These are phyloP conservation scores for Sambucus nigra DNA, from an alignment of 129 eudicot species.

Conservation along the genomic window DNA sequence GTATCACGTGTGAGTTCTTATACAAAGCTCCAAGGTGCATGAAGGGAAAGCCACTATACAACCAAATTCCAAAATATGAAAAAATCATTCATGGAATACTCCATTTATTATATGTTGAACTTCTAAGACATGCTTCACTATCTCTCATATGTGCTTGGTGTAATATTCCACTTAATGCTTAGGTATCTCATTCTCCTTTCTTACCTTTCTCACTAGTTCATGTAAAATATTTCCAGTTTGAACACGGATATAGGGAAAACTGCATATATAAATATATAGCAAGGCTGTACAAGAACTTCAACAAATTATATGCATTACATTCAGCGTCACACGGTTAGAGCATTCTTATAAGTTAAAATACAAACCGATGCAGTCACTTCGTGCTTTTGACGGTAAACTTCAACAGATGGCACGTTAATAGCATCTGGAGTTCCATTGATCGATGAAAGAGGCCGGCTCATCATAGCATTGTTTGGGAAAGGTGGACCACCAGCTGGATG, in stretches of 20 bases:
- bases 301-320: not conserved
- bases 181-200: too few relatives aligned
- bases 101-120: too few relatives aligned
- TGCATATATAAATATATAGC: not conserved
- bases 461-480: conserved; percentile 34
- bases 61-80: too few relatives aligned
- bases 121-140: too few relatives aligned
- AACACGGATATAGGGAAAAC: not conserved
- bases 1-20: too few relatives aligned
- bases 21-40: too few relatives aligned
- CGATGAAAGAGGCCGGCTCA: conserved; percentile 42
- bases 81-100: too few relatives aligned
- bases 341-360: not conserved
- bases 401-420: conserved; percentile 32
- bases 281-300: not conserved
- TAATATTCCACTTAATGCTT: too few relatives aligned
- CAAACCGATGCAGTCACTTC: conserved; percentile 58
- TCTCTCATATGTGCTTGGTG: too few relatives aligned
- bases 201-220: too few relatives aligned
- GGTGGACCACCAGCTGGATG: conserved; percentile 49
- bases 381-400: conserved; percentile 44
- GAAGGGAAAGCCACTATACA: too few relatives aligned
- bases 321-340: not conserved
- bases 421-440: conserved; percentile 46
- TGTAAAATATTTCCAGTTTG: too few relatives aligned